Conservation (phyloP, 1,139 yeast species). For the Chernovozyma aurita region DNA sequence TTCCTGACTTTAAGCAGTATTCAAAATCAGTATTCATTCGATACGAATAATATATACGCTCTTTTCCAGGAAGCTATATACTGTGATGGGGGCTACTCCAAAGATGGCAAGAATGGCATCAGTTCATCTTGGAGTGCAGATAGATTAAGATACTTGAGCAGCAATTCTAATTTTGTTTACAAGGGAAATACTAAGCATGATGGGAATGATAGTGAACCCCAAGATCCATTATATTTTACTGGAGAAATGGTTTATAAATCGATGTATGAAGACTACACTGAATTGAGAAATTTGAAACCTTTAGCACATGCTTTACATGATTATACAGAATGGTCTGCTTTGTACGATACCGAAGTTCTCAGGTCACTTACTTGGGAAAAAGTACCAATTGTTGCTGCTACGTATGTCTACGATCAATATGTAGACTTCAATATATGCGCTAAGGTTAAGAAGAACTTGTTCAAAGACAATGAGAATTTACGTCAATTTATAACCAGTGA, state of each 20-base stretch:
- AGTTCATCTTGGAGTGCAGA: conserved; percentile 48
- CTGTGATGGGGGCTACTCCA: conserved; percentile 31
- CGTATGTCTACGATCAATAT: conserved; percentile 49
- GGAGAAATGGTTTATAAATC: conserved; percentile 56
- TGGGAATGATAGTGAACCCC: conserved; percentile 7
- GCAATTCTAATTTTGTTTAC: conserved; percentile 23
- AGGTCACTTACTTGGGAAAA: conserved; percentile 22
- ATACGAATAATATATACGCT: conserved; percentile 50
- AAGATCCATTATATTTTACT: conserved; percentile 40
- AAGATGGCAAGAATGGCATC: not conserved
- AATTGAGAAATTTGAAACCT: conserved; percentile 34
- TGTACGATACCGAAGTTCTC: conserved; percentile 36
- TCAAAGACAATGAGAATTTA: conserved; percentile 29
- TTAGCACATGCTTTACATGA: conserved; percentile 42
- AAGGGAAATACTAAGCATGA: conserved; percentile 6
- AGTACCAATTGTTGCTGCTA: conserved; percentile 50
- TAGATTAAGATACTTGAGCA: conserved; percentile 26
- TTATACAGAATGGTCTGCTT: conserved; percentile 34
- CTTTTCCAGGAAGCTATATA: conserved; percentile 57
- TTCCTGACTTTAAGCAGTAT: conserved; percentile 28
- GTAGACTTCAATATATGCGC: conserved; percentile 46
- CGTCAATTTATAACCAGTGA: conserved; percentile 46
- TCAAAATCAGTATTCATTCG: conserved; percentile 37
- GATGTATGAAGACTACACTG: conserved; percentile 46
- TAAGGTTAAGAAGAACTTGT: conserved; percentile 26